Evolutionary conservation across 192 early-diverging fungal species (phyloP).

Genomic region (Jimgerdemannia lactiflua): DNA sequence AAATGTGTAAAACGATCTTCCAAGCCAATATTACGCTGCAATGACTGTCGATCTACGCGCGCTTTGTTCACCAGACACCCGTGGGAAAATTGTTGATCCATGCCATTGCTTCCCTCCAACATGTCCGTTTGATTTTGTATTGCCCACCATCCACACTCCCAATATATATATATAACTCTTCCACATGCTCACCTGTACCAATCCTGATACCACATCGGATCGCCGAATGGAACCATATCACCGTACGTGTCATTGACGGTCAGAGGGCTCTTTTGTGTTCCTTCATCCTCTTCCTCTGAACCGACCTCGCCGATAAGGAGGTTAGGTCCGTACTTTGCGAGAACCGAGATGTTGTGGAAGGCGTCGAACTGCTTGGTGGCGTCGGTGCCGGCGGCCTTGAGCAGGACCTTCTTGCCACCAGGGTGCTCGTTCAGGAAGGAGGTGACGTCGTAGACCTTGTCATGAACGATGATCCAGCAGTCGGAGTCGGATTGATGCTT

Average conservation of each 20-base stretch:
- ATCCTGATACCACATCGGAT: conserved; percentile 67
- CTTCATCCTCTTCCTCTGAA: conserved; percentile 19
- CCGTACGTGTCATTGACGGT: conserved; percentile 50
- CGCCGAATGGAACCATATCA: conserved; percentile 75
- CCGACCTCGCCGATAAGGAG: conserved; percentile 65
- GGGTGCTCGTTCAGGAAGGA: conserved; percentile 44
- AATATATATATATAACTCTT: no score
- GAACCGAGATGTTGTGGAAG: conserved; percentile 70
- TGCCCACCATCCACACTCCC: no score
- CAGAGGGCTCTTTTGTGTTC: conserved; percentile 45
- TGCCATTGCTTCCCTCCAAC: no score
- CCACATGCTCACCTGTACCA: conserved; percentile 18
- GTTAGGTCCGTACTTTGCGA: conserved; percentile 62
- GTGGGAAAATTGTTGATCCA: not conserved
- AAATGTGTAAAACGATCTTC: no score
- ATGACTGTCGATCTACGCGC: no score
- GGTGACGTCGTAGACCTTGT: conserved; percentile 58
- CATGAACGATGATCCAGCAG: conserved; percentile 59
- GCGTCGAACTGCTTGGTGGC: conserved; percentile 84
- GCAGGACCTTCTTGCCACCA: conserved; percentile 65
- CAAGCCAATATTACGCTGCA: no score
- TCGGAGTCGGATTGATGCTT: conserved; percentile 34
- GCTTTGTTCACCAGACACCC: no score
- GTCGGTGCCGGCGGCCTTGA: conserved; percentile 77
- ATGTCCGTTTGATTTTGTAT: no score